Evolutionary conservation across 768 basidiomycete genomes (phyloP).

Genomic region (Podaxis mareebaensis): DNA sequence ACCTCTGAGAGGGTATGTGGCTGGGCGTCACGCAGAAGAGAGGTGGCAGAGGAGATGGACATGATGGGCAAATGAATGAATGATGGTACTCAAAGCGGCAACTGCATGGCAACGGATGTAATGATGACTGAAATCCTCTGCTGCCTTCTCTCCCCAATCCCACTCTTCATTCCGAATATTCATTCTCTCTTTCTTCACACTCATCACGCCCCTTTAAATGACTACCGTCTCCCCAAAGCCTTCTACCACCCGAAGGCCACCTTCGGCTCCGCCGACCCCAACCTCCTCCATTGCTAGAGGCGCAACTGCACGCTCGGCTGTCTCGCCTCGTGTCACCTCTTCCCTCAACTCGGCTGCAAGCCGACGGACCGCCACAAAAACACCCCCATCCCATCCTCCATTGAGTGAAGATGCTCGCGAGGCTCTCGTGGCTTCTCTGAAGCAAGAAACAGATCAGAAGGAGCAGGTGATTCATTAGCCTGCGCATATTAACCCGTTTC

Average conservation of each 20-base stretch:
- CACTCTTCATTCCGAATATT: background rate
- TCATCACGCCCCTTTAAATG: conserved; percentile 25
- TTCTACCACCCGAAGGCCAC: conserved; percentile 44
- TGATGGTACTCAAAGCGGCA: background rate
- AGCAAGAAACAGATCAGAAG: conserved; percentile 78
- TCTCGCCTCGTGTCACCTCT: conserved; percentile 54
- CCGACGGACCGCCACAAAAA: conserved; percentile 54
- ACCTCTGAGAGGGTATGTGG: conserved; percentile 16
- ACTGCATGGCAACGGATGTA: conserved; percentile 15
- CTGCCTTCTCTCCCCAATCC: background rate
- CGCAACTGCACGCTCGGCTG: conserved; percentile 66
- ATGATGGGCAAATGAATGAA: conserved; percentile 5
- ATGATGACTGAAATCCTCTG: conserved; percentile 2
- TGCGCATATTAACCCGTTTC: conserved; percentile 12
- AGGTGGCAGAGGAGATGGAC: conserved; percentile 8
- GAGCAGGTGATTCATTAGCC: conserved; percentile 58
- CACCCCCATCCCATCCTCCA: conserved; percentile 35
- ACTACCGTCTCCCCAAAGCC: conserved; percentile 50
- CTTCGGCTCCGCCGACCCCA: conserved; percentile 44
- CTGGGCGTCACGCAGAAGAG: conserved; percentile 18
- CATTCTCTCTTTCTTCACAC: conserved; percentile 12
- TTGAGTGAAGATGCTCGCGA: conserved; percentile 53
- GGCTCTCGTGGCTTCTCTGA: conserved; percentile 60
- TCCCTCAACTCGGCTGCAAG: conserved; percentile 48
- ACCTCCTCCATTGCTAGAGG: conserved; percentile 49